Evolutionary conservation across 2,329 filamentous ascomycete genomes (phyloP), one percentile per base, ranked within the genome.

Genomic region (Purpureocillium lavendulum): DNA sequence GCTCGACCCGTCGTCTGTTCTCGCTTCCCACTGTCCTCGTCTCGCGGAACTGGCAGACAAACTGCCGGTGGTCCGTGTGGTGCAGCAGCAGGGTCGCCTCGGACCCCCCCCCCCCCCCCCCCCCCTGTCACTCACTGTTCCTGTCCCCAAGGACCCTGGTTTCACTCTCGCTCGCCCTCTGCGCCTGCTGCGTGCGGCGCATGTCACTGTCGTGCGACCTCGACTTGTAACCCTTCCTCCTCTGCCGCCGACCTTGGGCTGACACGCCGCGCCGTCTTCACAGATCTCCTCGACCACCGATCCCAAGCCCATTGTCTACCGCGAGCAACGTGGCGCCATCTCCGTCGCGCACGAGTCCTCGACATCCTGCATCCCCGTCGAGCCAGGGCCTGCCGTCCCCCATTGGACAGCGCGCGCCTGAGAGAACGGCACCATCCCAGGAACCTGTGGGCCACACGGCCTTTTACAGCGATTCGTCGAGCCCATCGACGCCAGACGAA

Each of bases 251-350:
- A n/a, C n/a, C 26, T 15, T 24, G 17, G 29, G 29, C 40, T 41
- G 29, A 41, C 40, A 17, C 30, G 28, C 14, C 16, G 10, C 4
- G 26, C n/a, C 16, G 16, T 18, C 31, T 24, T 35, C 30, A 24
- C n/a, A 76, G 72, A 66, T 70, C 66, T 39, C 64, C 60, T 49
- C 62, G 67, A 54, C 69, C 64, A 53, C 55, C 63, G 40, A 60
- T 66, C 45, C 68, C 71, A 33, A 75, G 71, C 50, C 71, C 72
- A 47, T 59, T 75, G 35, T 73, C 51, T 43, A 63, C 65, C 41
- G 66, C 63, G 42, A 67, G 58, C 51, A 59, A 48, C 41, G 59
- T 63, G 40, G 56, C 64, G 36, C 69, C 66, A 51, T 61, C 62
- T 44, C 61, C 67, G 38, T 56, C 63, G 44, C 67, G 56, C 49